phyloP scores from a whole-genome alignment of 768 basidiomycete species.

The Favolaschia claudopus region DNA sequence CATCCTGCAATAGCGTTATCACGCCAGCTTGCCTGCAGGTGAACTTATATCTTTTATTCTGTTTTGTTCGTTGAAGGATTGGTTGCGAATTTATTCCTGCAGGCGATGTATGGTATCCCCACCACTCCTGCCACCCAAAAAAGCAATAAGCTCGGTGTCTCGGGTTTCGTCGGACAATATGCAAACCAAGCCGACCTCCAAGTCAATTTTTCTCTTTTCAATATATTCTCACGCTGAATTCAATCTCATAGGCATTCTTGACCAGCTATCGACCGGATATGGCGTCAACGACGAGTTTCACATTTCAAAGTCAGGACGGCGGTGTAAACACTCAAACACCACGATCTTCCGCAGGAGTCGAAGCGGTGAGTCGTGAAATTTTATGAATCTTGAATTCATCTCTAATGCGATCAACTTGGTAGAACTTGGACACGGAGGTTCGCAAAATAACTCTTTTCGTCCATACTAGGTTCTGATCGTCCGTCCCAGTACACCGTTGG shows the following conservation, averaged over 20 bases:
- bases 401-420: not conserved
- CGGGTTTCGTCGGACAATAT: slow-evolving; percentile 25
- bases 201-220: not conserved
- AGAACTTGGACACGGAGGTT: not conserved
- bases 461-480: too few species aligned
- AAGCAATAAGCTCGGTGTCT: slow-evolving; percentile 22
- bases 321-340: slow-evolving; percentile 26
- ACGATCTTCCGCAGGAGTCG: slow-evolving; percentile 27
- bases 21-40: slow-evolving; percentile 5
- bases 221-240: slow-evolving; percentile 8
- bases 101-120: slow-evolving; percentile 30
- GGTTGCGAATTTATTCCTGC: too few species aligned
- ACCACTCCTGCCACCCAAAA: slow-evolving; percentile 25
- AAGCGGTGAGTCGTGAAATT: slow-evolving; percentile 31
- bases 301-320: slow-evolving; percentile 31
- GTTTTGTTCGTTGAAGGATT: too few species aligned
- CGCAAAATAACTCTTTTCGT: too few species aligned
- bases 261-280: slow-evolving; percentile 27
- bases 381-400: not conserved
- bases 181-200: slow-evolving; percentile 11
- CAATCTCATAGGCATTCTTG: slow-evolving; percentile 28
- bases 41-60: too few species aligned
- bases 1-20: too few species aligned
- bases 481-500: not conserved
- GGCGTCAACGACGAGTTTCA: slow-evolving; percentile 25